phyloP scores from a whole-genome alignment of 2,329 filamentous ascomycete species.

The Colletotrichum neosansevieriae region DNA sequence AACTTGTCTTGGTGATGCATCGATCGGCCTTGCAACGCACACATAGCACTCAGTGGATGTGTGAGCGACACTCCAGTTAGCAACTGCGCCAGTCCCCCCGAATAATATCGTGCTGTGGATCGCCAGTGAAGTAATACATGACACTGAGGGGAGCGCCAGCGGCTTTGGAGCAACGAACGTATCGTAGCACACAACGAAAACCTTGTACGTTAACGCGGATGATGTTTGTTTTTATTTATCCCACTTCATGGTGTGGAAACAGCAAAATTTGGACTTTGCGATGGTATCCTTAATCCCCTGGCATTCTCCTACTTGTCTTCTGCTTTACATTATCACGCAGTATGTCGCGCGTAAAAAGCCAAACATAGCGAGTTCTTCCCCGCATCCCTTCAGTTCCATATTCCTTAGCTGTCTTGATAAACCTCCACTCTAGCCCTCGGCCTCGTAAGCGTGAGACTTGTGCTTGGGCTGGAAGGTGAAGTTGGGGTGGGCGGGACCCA shows the following conservation, averaged over 20 bases:
- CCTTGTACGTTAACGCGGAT: neutral
- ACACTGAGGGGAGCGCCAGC: too few relatives aligned
- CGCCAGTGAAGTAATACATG: too few relatives aligned
- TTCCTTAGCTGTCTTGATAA: neutral
- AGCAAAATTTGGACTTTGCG: neutral
- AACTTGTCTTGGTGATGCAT: too few relatives aligned
- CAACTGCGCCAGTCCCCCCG: too few relatives aligned
- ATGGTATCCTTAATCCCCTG: neutral
- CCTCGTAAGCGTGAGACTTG: constrained; percentile 92
- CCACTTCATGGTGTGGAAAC: neutral
- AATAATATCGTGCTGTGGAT: too few relatives aligned
- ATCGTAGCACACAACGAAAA: too few relatives aligned
- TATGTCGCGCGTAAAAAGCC: neutral
- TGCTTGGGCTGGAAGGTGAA: constrained; percentile 98
- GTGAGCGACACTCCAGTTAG: too few relatives aligned
- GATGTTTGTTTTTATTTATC: neutral
- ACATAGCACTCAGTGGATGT: too few relatives aligned
- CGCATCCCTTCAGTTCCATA: neutral
- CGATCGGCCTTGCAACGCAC: too few relatives aligned
- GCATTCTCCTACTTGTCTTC: neutral
- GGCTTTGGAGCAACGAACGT: too few relatives aligned
- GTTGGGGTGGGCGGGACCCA: constrained; percentile 88
- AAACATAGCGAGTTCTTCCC: neutral
- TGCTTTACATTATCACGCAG: neutral
- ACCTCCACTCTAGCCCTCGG: constrained; percentile 66